These are phyloP conservation scores for Olyra latifolia DNA, from an alignment of 176 grass and related monocot species.

Conservation along the genomic window DNA sequence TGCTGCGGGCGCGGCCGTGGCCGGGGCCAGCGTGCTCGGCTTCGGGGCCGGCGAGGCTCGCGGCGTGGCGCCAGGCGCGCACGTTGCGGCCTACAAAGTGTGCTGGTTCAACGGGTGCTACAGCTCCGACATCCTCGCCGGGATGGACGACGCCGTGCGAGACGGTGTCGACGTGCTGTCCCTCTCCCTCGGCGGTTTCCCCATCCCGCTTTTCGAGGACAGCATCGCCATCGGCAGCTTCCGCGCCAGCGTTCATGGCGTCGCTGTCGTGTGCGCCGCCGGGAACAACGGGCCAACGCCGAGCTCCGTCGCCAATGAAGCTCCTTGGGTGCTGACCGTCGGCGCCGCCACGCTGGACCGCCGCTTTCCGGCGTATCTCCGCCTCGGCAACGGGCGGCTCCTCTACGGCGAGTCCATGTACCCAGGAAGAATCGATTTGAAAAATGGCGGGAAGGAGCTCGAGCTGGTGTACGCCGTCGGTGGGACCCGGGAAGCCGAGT, in stretches of 20 bases:
- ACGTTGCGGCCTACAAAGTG: conserved; percentile 85
- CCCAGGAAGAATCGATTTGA: conserved; percentile 57
- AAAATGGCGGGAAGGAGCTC: conserved; percentile 66
- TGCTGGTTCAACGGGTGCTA: conserved; percentile 95
- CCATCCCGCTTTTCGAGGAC: conserved; percentile 90
- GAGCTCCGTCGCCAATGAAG: conserved; percentile 79
- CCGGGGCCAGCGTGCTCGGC: conserved; percentile 56
- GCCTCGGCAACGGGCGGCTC: conserved; percentile 55
- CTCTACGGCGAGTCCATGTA: conserved; percentile 94
- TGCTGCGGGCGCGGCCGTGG: conserved; percentile 48
- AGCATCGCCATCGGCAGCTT: conserved; percentile 92
- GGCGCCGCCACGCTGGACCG: conserved; percentile 68
- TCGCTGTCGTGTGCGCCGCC: conserved; percentile 68
- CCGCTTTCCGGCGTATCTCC: conserved; percentile 67
- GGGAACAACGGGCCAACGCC: conserved; percentile 71
- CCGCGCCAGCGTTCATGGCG: conserved; percentile 59
- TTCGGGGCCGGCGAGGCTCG: conserved; percentile 51
- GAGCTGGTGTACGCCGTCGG: conserved; percentile 61
- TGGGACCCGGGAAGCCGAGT: conserved; percentile 53
- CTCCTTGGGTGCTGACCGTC: conserved; percentile 75
- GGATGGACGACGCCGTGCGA: conserved; percentile 84
- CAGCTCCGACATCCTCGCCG: conserved; percentile 91
- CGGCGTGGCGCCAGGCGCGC: conserved; percentile 61
- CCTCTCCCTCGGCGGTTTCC: conserved; percentile 79
- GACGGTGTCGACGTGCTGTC: conserved; percentile 82